A percentile compares a stretch with the other conserved stretches of the same genome.
Conservation (phyloP, 768 basidiomycete genomes). For the Xerocomus potaroensis region DNA sequence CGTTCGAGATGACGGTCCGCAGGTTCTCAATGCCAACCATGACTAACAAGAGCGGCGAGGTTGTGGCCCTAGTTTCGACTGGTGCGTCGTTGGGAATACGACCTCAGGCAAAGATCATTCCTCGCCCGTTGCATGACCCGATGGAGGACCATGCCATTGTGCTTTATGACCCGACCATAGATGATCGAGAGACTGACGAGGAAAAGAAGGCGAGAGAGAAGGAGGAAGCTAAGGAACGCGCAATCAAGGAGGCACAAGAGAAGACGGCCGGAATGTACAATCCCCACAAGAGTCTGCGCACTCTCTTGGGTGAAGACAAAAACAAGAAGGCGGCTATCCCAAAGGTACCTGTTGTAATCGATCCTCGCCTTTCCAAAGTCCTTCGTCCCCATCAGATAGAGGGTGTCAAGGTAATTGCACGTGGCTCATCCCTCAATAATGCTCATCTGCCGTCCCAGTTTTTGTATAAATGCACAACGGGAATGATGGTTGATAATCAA, state of each 20-base stretch:
- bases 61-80: constrained; percentile 52
- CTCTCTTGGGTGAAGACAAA: constrained; percentile 67
- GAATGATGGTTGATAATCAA: constrained; percentile 87
- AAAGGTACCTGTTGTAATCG: constrained; percentile 97
- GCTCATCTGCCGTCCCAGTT: constrained; percentile 53
- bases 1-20: constrained; percentile 56
- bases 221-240: constrained; percentile 63
- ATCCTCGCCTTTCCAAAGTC: constrained; percentile 81
- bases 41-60: constrained; percentile 63
- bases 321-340: constrained; percentile 58
- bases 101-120: constrained; percentile 72
- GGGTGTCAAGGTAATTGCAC: constrained; percentile 80
- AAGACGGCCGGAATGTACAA: constrained; percentile 75
- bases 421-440: neutral
- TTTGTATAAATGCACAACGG: constrained; percentile 91
- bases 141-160: constrained; percentile 99
- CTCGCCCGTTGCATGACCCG: constrained; percentile 93
- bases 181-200: constrained; percentile 87
- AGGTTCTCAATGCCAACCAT: constrained; percentile 85
- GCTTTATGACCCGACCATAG: constrained; percentile 93
- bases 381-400: constrained; percentile 97
- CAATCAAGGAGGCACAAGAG: constrained; percentile 58
- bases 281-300: constrained; percentile 88
- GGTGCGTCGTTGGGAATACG: constrained; percentile 82
- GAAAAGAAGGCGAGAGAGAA: constrained; percentile 71